Evolutionary conservation across 345 rosid species (phyloP).

Genomic region (Psidium guajava): DNA sequence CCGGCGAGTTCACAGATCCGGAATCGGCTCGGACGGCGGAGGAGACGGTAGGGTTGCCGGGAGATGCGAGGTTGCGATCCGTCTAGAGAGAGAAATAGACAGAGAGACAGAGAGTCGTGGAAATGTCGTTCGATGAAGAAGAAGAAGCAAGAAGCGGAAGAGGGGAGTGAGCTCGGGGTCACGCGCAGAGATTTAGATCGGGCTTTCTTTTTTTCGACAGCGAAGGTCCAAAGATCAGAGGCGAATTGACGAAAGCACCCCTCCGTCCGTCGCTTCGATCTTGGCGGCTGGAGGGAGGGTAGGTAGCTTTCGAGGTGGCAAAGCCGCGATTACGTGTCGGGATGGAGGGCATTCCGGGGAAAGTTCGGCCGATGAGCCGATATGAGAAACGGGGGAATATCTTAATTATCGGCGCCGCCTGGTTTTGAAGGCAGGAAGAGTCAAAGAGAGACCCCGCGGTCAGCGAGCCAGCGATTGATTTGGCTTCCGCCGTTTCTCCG

Average conservation of each 20-base stretch:
- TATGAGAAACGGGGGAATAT: background rate
- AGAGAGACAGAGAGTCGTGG: background rate
- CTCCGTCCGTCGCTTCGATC: background rate
- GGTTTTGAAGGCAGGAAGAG: background rate
- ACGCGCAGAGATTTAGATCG: conserved; percentile 1
- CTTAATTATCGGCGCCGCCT: background rate
- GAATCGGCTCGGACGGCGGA: background rate
- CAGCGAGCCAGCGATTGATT: background rate
- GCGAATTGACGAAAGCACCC: background rate
- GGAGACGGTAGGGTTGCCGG: no score
- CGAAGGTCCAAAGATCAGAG: background rate
- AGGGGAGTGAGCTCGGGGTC: background rate
- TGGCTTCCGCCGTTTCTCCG: background rate
- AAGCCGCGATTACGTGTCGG: background rate
- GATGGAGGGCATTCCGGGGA: background rate
- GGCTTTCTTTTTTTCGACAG: background rate
- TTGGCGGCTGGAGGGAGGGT: background rate
- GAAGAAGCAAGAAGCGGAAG: background rate
- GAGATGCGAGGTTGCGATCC: background rate
- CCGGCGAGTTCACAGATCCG: background rate
- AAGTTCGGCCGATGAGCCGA: background rate
- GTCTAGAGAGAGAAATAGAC: background rate
- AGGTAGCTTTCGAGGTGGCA: background rate
- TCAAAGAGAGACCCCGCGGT: background rate
- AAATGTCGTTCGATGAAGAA: background rate